A percentile compares a stretch with the other conserved stretches of the same genome.
Evolutionary conservation across 1,284 basidiomycete genomes (phyloP).

Genomic region (Vanrija sp.): DNA sequence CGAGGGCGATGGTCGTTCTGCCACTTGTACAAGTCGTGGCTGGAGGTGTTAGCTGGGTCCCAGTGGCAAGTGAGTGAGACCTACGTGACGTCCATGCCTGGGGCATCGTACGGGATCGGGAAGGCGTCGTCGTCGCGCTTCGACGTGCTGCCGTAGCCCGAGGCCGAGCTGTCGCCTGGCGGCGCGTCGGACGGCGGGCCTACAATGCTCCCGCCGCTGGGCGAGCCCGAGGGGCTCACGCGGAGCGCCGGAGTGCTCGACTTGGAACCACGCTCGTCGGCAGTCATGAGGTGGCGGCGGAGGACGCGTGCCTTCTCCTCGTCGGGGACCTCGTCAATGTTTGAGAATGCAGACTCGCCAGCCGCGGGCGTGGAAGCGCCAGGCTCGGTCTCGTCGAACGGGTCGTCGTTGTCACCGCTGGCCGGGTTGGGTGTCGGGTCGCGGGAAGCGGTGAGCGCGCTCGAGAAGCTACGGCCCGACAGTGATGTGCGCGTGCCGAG

Average conservation of each 20-base stretch:
- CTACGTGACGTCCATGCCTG: conserved; percentile 84
- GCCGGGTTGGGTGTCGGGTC: background rate
- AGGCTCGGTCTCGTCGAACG: background rate
- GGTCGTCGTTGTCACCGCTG: background rate
- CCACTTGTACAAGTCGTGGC: conserved; percentile 94
- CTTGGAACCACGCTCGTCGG: conserved; percentile 57
- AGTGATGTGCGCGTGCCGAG: conserved; percentile 7
- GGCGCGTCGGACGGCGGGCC: conserved; percentile 3
- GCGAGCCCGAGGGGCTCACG: conserved; percentile 3
- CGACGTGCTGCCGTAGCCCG: conserved; percentile 11
- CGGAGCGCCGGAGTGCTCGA: conserved; percentile 1
- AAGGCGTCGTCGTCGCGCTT: conserved; percentile 60
- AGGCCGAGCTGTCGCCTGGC: conserved; percentile 10
- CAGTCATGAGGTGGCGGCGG: conserved; percentile 71
- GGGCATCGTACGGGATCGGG: conserved; percentile 75
- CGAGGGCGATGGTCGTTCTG: conserved; percentile 67
- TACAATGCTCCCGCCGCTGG: conserved; percentile 5
- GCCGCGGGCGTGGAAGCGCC: background rate
- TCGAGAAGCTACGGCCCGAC: background rate
- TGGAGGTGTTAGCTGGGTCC: conserved; percentile 36
- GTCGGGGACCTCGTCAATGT: conserved; percentile 51
- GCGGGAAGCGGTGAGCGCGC: conserved; percentile 11
- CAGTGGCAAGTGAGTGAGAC: conserved; percentile 43
- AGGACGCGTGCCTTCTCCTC: conserved; percentile 80
- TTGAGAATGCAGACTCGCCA: conserved; percentile 34